These are phyloP conservation scores for Pythium apleroticum DNA, from an alignment of 352 stramenopile species.

Conservation along the genomic window DNA sequence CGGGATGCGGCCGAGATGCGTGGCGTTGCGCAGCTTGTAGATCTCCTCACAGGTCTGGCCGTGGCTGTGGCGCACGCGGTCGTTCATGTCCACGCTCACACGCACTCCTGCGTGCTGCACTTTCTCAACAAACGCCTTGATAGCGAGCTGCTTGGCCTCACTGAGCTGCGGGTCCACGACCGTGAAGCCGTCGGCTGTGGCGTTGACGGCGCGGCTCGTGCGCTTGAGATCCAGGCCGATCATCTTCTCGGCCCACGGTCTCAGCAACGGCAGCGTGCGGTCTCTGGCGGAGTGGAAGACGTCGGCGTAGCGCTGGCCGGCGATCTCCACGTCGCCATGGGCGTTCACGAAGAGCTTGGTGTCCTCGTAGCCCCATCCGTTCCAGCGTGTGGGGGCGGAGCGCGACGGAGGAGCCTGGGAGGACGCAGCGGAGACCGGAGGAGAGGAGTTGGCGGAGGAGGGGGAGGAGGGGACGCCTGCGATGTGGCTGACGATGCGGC, in stretches of 20 bases:
- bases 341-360: slow-evolving; percentile 69
- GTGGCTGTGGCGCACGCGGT: slow-evolving; percentile 65
- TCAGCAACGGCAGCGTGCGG: slow-evolving; percentile 49
- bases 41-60: slow-evolving; percentile 78
- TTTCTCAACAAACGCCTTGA: slow-evolving; percentile 37
- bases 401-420: slow-evolving; percentile 1
- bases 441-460: background rate
- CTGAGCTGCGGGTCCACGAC: slow-evolving; percentile 17
- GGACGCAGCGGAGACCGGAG: slow-evolving; percentile 10
- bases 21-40: slow-evolving; percentile 49
- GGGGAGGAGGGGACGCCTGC: slow-evolving; percentile 4
- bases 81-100: slow-evolving; percentile 40
- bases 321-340: slow-evolving; percentile 56
- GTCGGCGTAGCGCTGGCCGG: slow-evolving; percentile 53
- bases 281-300: slow-evolving; percentile 48
- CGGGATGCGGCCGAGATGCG: slow-evolving; percentile 63
- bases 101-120: slow-evolving; percentile 31
- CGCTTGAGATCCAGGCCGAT: slow-evolving; percentile 52
- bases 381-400: slow-evolving; percentile 54
- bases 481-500: slow-evolving; percentile 48
- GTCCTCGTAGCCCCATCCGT: slow-evolving; percentile 73
- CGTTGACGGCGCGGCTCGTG: slow-evolving; percentile 36
- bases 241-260: slow-evolving; percentile 56
- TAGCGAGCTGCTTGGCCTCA: slow-evolving; percentile 22
- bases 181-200: slow-evolving; percentile 33